A percentile compares a stretch with the other conserved stretches of the same genome.
These are phyloP conservation scores for Coniferiporia sulphurascens DNA, from an alignment of 1,284 basidiomycete genomes.

Conservation along the genomic window DNA sequence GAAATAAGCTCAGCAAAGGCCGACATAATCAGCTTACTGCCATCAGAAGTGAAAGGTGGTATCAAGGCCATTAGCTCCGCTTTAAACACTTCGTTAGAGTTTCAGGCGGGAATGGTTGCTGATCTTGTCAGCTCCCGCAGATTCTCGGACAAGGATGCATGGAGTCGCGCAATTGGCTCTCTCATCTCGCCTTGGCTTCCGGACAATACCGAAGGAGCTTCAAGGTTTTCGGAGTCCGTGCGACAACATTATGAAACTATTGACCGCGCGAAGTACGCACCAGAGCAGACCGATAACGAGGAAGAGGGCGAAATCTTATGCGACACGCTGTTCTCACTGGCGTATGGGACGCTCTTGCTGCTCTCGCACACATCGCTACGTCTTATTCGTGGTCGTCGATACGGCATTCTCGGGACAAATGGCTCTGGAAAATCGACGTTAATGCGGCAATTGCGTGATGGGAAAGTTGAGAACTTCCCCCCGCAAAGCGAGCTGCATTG, in stretches of 20 bases:
- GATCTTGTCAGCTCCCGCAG: conserved; percentile 71
- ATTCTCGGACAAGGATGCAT: conserved; percentile 59
- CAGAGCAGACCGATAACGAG: conserved; percentile 39
- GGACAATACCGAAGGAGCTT: conserved; percentile 37
- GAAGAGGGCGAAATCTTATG: conserved; percentile 87
- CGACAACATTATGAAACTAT: conserved; percentile 73
- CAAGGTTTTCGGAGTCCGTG: conserved; percentile 57
- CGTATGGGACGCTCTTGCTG: conserved; percentile 92
- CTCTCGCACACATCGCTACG: conserved; percentile 94
- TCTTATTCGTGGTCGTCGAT: conserved; percentile 86
- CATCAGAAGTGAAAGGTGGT: conserved; percentile 47
- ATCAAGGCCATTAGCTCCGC: conserved; percentile 35
- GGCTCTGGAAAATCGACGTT: conserved; percentile 96
- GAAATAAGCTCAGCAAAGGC: conserved; percentile 55
- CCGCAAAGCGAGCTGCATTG: conserved; percentile 80
- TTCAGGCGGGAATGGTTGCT: conserved; percentile 69
- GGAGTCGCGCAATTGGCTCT: conserved; percentile 70
- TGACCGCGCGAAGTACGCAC: conserved; percentile 63
- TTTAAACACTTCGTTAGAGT: conserved; percentile 56
- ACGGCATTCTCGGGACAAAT: conserved; percentile 95
- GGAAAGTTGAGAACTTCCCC: conserved; percentile 97
- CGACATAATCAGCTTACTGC: conserved; percentile 58
- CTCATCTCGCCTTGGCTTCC: conserved; percentile 69
- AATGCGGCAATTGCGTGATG: conserved; percentile 92
- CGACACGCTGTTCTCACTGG: conserved; percentile 92